phyloP scores from a whole-genome alignment of 139 green algal genomes.

The Coelastrella sp. region DNA sequence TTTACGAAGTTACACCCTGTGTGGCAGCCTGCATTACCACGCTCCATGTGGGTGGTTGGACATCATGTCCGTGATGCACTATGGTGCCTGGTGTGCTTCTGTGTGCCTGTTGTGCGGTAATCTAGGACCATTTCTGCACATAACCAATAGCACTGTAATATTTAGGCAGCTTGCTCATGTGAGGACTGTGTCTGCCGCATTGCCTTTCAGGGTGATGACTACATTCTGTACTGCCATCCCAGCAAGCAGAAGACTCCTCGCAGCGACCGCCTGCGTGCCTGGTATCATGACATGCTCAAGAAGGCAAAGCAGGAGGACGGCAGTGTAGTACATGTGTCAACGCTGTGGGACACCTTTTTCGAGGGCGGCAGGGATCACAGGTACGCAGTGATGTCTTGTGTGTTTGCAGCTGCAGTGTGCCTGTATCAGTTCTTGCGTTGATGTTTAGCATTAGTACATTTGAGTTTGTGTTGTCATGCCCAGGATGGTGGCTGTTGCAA shows the following conservation, averaged over 20 bases:
- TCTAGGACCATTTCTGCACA: neutral
- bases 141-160: too few relatives aligned
- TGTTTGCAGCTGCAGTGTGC: neutral
- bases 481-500: too few relatives aligned
- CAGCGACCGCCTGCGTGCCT: slow-evolving; percentile 89
- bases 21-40: too few relatives aligned
- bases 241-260: slow-evolving; percentile 95
- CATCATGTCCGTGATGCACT: neutral
- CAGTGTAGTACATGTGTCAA: slow-evolving; percentile 87
- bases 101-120: neutral
- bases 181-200: neutral
- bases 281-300: slow-evolving; percentile 95
- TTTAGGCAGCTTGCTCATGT: neutral
- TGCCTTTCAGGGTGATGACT: slow-evolving; percentile 94
- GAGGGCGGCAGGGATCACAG: slow-evolving; percentile 84
- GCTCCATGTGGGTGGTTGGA: too few relatives aligned
- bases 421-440: too few relatives aligned
- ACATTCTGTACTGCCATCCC: slow-evolving; percentile 99
- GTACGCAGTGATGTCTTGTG: slow-evolving; percentile 1
- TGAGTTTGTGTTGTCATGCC: too few relatives aligned
- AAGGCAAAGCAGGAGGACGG: slow-evolving; percentile 68
- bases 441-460: too few relatives aligned
- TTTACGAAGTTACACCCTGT: too few relatives aligned
- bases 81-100: neutral
- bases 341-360: slow-evolving; percentile 97